Conservation (phyloP, 495 filamentous ascomycete species). For the Monascus purpureus region DNA sequence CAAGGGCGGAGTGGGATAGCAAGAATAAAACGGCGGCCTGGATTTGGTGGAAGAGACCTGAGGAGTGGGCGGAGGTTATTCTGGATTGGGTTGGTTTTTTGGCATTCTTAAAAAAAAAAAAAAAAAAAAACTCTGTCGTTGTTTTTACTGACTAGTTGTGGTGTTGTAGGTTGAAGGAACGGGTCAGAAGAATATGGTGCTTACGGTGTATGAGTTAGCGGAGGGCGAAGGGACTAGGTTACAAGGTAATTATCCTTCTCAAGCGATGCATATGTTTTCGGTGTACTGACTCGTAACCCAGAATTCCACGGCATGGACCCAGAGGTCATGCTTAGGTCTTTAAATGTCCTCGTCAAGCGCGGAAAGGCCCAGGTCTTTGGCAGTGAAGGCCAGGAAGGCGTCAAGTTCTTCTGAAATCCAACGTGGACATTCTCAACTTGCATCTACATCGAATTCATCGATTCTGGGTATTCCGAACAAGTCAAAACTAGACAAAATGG, state of each 20-base stretch:
- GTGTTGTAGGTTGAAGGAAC: constrained; percentile 47
- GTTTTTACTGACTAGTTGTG: constrained; percentile 1
- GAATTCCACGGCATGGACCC: constrained; percentile 83
- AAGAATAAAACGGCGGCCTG: constrained; percentile 32
- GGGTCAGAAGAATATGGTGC: constrained; percentile 56
- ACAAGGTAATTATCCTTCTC: constrained; percentile 42
- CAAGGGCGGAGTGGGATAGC: constrained; percentile 51
- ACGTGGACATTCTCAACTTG: constrained; percentile 13
- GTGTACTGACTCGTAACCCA: constrained; percentile 11
- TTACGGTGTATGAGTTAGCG: constrained; percentile 65
- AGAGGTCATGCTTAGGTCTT: constrained; percentile 62
- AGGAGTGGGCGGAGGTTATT: constrained; percentile 59
- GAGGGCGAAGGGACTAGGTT: constrained; percentile 50
- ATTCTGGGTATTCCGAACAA: constrained; percentile 14
- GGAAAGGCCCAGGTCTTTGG: constrained; percentile 93
- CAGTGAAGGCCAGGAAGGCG: constrained; percentile 65
- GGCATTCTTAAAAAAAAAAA: not conserved
- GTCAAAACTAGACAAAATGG: constrained; percentile 1
- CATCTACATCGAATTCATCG: not conserved
- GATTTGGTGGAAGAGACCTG: constrained; percentile 56
- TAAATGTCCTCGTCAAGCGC: constrained; percentile 67
- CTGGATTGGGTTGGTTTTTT: constrained; percentile 39
- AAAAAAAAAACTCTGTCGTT: too few species aligned
- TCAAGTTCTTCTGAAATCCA: constrained; percentile 76
- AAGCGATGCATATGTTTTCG: too few species aligned